Conservation (phyloP, 2,329 filamentous ascomycete species). For the Fusarium sp. region DNA sequence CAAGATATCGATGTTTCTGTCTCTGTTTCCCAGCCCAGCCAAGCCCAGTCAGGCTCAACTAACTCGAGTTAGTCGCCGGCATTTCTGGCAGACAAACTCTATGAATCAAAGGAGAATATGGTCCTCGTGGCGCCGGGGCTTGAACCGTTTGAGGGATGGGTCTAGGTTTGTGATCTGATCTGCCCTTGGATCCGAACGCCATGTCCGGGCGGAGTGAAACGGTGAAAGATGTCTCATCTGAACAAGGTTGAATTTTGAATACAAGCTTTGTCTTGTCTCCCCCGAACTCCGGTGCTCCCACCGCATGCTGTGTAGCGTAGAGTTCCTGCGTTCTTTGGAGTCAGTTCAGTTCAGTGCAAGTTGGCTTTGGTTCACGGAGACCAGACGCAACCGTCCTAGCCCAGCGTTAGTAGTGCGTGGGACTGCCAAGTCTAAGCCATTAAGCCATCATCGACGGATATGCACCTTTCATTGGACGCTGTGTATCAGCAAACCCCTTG, state of each 20-base stretch:
- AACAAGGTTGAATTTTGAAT: slow-evolving; percentile 24
- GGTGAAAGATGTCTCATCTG: slow-evolving; percentile 34
- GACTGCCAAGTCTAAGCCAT: neutral
- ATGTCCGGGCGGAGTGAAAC: slow-evolving; percentile 34
- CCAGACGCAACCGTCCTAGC: slow-evolving; percentile 38
- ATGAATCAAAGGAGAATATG: slow-evolving; percentile 19
- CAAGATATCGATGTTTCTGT: slow-evolving; percentile 9
- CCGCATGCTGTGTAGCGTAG: slow-evolving; percentile 41
- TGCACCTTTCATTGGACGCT: slow-evolving; percentile 37
- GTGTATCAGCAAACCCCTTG: slow-evolving; percentile 23
- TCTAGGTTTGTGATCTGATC: slow-evolving; percentile 22
- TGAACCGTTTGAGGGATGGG: slow-evolving; percentile 33
- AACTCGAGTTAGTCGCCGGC: neutral
- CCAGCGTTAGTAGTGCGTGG: neutral
- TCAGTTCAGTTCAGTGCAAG: slow-evolving; percentile 36
- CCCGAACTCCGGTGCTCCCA: slow-evolving; percentile 20
- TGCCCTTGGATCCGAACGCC: slow-evolving; percentile 31
- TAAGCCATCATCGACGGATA: slow-evolving; percentile 37
- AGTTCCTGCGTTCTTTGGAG: slow-evolving; percentile 41
- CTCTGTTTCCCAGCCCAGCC: neutral
- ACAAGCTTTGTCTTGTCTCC: slow-evolving; percentile 32
- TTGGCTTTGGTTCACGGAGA: slow-evolving; percentile 15
- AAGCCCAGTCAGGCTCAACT: neutral
- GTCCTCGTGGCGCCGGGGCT: slow-evolving; percentile 37
- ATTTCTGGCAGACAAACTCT: slow-evolving; percentile 9